Evolutionary conservation across 352 stramenopile species (phyloP).

Genomic region (Peronospora destructor): DNA sequence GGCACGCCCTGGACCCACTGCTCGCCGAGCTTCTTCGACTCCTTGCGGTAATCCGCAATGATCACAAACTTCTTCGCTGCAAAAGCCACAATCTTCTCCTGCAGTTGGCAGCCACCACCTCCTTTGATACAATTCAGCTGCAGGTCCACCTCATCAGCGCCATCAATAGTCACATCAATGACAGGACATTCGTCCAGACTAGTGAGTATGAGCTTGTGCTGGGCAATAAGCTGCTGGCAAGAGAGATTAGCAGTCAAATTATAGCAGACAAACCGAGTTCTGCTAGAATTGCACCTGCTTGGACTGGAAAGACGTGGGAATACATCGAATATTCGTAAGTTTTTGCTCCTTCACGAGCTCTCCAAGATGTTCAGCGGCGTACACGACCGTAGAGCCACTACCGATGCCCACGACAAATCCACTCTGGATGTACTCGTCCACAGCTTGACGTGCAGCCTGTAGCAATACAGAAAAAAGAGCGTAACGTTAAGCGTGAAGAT

Average conservation of each 20-base stretch:
- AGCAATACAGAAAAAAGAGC: conserved; percentile 1
- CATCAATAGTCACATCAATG: conserved; percentile 98
- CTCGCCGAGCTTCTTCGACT: conserved; percentile 80
- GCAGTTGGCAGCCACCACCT: conserved; percentile 91
- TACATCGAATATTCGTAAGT: conserved; percentile 91
- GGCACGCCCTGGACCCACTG: conserved; percentile 89
- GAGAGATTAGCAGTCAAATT: background rate
- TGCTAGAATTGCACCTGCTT: conserved; percentile 42
- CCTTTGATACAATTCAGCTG: conserved; percentile 98
- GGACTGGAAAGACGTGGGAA: conserved; percentile 96
- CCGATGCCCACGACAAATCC: conserved; percentile 97
- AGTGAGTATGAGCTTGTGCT: conserved; percentile 71
- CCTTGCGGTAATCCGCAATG: conserved; percentile 92
- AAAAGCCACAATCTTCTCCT: conserved; percentile 92
- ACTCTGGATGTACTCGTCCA: conserved; percentile 90
- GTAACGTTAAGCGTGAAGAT: background rate
- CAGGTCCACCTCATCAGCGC: conserved; percentile 95
- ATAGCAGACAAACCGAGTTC: background rate
- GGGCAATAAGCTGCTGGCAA: conserved; percentile 60
- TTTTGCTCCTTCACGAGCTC: conserved; percentile 88
- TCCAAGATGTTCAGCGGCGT: conserved; percentile 94
- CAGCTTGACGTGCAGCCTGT: conserved; percentile 73
- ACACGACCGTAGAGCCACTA: conserved; percentile 97
- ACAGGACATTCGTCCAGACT: conserved; percentile 77
- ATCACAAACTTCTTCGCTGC: conserved; percentile 97